Evolutionary conservation across 306 rosid species (phyloP).

Genomic region (Boehmeria nivea): DNA sequence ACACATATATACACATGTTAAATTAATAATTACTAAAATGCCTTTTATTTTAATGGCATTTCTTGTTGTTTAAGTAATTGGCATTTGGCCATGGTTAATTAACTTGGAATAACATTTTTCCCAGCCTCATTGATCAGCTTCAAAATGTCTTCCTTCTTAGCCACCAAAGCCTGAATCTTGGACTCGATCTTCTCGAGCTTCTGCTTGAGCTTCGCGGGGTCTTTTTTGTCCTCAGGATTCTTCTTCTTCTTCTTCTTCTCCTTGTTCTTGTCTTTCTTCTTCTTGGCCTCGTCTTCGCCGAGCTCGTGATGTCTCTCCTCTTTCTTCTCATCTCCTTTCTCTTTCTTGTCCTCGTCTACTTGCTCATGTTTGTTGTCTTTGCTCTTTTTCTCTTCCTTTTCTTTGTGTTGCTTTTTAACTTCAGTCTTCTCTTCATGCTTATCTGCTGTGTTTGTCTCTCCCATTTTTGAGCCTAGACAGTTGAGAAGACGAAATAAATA

Average conservation of each 20-base stretch:
- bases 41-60: no score
- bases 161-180: constrained; percentile 40
- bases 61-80: no score
- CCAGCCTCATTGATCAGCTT: constrained; percentile 40
- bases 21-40: no score
- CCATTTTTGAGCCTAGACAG: constrained; percentile 26
- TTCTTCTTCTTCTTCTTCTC: constrained; percentile 40
- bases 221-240: constrained; percentile 53
- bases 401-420: constrained; percentile 16
- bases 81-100: no score
- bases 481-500: background rate
- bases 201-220: constrained; percentile 41
- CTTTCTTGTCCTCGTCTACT: background rate
- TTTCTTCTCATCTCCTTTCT: constrained; percentile 6
- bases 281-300: constrained; percentile 1
- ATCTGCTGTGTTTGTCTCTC: constrained; percentile 32
- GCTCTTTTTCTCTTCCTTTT: background rate
- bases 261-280: constrained; percentile 12
- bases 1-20: no score
- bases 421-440: constrained; percentile 20
- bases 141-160: constrained; percentile 47
- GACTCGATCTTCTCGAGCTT: constrained; percentile 53
- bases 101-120: constrained; percentile 16
- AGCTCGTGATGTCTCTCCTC: no score
- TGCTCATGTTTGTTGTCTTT: constrained; percentile 18